Percentiles rank a stretch among this genome's conserved stretches.
These are phyloP conservation scores for Leccinum obscurum DNA, from an alignment of 768 basidiomycete genomes.

Conservation along the genomic window DNA sequence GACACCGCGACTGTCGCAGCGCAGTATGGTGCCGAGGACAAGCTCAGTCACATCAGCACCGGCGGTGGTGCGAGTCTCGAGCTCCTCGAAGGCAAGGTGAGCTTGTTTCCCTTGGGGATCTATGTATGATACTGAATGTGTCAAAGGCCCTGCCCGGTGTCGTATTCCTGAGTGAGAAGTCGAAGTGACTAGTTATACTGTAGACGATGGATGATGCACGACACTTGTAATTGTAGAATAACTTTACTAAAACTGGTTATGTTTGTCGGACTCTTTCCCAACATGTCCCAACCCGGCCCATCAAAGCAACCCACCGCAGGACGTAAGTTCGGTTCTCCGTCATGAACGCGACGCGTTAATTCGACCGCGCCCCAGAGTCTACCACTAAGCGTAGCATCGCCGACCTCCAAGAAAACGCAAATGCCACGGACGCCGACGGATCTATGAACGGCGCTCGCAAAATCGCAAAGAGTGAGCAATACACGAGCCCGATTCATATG, in stretches of 20 bases:
- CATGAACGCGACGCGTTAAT: constrained; percentile 2
- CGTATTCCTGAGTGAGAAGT: constrained; percentile 84
- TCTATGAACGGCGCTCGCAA: constrained; percentile 21
- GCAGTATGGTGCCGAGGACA: constrained; percentile 79
- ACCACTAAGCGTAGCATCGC: constrained; percentile 21
- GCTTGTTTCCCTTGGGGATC: constrained; percentile 10
- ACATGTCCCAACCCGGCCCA: constrained; percentile 18
- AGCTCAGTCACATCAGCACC: constrained; percentile 95
- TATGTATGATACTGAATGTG: constrained; percentile 16
- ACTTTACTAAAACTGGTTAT: constrained; percentile 13
- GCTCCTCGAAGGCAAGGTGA: constrained; percentile 95
- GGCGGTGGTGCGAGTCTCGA: constrained; percentile 94
- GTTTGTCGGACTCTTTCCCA: not conserved
- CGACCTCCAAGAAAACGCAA: constrained; percentile 13
- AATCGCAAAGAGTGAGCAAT: constrained; percentile 29
- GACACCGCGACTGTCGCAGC: constrained; percentile 96
- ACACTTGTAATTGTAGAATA: constrained; percentile 20
- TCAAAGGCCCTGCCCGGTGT: constrained; percentile 84
- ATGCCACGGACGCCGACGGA: constrained; percentile 16
- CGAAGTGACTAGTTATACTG: constrained; percentile 15
- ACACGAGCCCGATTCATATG: too few relatives aligned
- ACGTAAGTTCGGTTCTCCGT: constrained; percentile 15
- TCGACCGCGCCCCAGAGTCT: constrained; percentile 2
- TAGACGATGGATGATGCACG: constrained; percentile 13
- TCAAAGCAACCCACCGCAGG: constrained; percentile 3